Conservation (phyloP, 768 basidiomycete genomes). For the Hebeloma cylindrosporum region DNA sequence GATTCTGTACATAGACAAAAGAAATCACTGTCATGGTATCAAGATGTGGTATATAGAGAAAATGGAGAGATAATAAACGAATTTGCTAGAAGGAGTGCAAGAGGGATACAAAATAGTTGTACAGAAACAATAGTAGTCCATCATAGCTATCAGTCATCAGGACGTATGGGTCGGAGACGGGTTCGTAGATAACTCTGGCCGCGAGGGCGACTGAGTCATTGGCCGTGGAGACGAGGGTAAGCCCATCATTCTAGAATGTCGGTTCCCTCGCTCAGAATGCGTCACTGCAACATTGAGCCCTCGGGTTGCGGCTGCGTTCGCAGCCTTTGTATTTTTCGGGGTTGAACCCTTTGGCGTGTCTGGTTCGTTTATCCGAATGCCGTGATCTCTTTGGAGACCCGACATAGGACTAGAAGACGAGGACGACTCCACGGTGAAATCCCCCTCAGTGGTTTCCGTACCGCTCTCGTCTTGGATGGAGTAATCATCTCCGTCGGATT, state of each 20-base stretch:
- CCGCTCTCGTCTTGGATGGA: constrained; percentile 75
- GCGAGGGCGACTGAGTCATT: constrained; percentile 38
- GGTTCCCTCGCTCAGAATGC: constrained; percentile 52
- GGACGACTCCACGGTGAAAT: constrained; percentile 49
- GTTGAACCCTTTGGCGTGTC: constrained; percentile 45
- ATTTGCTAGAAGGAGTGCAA: constrained; percentile 14
- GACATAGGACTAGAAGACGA: constrained; percentile 42
- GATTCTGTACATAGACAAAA: constrained; percentile 17
- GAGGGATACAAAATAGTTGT: constrained; percentile 12
- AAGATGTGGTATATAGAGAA: constrained; percentile 36
- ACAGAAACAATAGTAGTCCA: constrained; percentile 10
- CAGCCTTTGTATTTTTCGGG: constrained; percentile 50
- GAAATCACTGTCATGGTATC: constrained; percentile 31
- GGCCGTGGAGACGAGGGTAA: constrained; percentile 59
- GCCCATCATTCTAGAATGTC: constrained; percentile 64
- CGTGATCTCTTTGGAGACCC: constrained; percentile 25
- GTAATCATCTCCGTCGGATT: constrained; percentile 68
- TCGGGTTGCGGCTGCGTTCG: constrained; percentile 60
- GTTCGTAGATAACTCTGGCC: constrained; percentile 25
- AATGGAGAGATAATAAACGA: constrained; percentile 11
- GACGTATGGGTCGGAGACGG: constrained; percentile 21
- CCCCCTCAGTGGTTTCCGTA: constrained; percentile 66
- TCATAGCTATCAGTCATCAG: constrained; percentile 20
- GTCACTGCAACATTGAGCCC: constrained; percentile 67
- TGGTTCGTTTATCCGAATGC: constrained; percentile 37